phyloP scores from a whole-genome alignment of 495 filamentous ascomycete genomes.

The Usnea hakonensis region DNA sequence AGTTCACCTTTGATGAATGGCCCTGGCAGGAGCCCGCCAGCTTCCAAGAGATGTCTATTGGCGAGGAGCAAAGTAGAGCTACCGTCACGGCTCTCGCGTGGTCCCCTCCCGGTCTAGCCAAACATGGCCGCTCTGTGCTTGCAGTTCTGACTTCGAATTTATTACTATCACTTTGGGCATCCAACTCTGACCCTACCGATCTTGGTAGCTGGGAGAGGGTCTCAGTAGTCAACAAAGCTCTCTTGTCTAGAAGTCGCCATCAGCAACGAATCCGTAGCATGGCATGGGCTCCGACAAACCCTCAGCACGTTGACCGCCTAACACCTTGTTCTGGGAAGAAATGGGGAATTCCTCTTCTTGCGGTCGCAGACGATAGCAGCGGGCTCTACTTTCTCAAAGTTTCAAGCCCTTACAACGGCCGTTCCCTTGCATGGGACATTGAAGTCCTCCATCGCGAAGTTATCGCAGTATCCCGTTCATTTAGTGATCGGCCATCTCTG shows the following conservation, averaged over 20 bases:
- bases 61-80: slow-evolving; percentile 53
- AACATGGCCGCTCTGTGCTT: slow-evolving; percentile 50
- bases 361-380: slow-evolving; percentile 29
- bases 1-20: slow-evolving; percentile 49
- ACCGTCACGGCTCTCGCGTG: slow-evolving; percentile 47
- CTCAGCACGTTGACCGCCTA: slow-evolving; percentile 1
- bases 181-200: slow-evolving; percentile 21
- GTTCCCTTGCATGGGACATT: background rate
- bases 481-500: slow-evolving; percentile 4
- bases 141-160: slow-evolving; percentile 54
- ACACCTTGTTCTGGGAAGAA: slow-evolving; percentile 3
- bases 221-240: slow-evolving; percentile 34
- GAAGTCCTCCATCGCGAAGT: background rate
- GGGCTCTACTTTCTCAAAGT: slow-evolving; percentile 4
- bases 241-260: slow-evolving; percentile 15
- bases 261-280: slow-evolving; percentile 17
- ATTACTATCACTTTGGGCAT: slow-evolving; percentile 41
- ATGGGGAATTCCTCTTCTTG: slow-evolving; percentile 37
- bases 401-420: background rate
- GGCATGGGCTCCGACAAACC: slow-evolving; percentile 14
- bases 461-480: background rate
- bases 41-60: slow-evolving; percentile 49
- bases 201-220: slow-evolving; percentile 40
- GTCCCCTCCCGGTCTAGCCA: slow-evolving; percentile 54
- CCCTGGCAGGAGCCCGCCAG: slow-evolving; percentile 38